A percentile compares a stretch with the other conserved stretches of the same genome.
Conservation (phyloP, 2,329 filamentous ascomycete genomes). For the Shiraia bambusicola region DNA sequence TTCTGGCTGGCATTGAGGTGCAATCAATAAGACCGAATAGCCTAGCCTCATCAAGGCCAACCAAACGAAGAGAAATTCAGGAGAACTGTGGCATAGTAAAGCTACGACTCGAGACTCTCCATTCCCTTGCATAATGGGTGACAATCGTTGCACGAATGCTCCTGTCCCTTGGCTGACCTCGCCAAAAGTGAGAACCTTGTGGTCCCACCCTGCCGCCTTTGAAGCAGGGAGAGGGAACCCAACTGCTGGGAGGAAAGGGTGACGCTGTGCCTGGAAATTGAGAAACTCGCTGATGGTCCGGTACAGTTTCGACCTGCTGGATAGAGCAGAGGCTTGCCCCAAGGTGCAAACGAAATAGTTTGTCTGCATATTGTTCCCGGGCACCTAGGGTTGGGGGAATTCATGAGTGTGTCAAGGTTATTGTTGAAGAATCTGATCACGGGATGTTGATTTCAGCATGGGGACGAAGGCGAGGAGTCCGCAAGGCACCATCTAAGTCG, state of each 20-base stretch:
- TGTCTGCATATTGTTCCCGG: constrained; percentile 22
- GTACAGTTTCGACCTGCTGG: constrained; percentile 40
- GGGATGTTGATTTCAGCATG: too few species aligned
- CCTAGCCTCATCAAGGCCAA: constrained; percentile 60
- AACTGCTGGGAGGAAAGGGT: constrained; percentile 50
- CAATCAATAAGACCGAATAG: constrained; percentile 58
- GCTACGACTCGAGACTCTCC: constrained; percentile 46
- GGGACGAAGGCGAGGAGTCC: too few species aligned
- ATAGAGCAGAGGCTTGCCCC: constrained; percentile 53
- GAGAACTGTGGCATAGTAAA: constrained; percentile 58
- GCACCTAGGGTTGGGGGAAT: neutral
- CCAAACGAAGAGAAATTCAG: constrained; percentile 62
- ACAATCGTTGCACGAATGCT: constrained; percentile 39
- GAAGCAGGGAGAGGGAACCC: constrained; percentile 49
- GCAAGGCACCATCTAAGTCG: too few species aligned
- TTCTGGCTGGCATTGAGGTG: constrained; percentile 50
- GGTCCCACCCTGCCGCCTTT: constrained; percentile 23
- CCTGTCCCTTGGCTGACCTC: constrained; percentile 40
- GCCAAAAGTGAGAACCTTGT: constrained; percentile 40
- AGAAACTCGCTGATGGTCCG: constrained; percentile 55
- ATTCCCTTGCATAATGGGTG: constrained; percentile 12
- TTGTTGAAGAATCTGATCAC: too few species aligned
- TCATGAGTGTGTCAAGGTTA: too few species aligned
- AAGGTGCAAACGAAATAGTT: constrained; percentile 65
- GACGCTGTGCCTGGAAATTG: constrained; percentile 47